These are phyloP conservation scores for Podospora comata DNA, from an alignment of 495 filamentous ascomycete species.

Conservation along the genomic window DNA sequence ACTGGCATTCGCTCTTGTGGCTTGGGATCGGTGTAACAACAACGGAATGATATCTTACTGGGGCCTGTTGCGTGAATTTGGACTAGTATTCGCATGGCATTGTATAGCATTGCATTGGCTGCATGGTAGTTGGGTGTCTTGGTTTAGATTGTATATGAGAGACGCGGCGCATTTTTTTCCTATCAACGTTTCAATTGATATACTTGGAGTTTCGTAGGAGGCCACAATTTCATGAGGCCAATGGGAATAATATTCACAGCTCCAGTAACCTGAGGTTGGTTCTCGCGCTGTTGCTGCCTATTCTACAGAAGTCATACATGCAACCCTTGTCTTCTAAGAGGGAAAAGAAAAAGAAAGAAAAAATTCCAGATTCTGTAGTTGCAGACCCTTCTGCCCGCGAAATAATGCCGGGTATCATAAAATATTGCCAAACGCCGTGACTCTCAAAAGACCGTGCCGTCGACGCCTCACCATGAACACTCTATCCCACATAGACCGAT, in stretches of 20 bases:
- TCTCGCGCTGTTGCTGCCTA: not conserved
- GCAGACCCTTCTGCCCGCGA: not conserved
- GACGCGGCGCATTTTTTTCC: not conserved
- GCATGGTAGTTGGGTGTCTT: conserved; percentile 8
- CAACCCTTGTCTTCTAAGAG: not conserved
- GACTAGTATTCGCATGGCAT: conserved; percentile 7
- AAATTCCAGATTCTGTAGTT: not conserved
- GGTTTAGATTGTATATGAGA: conserved; percentile 6
- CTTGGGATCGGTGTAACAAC: not conserved
- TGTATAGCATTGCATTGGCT: conserved; percentile 9
- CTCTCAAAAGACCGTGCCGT: not conserved
- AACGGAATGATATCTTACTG: not conserved
- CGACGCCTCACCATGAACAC: not conserved
- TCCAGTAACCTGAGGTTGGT: not conserved
- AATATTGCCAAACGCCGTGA: not conserved
- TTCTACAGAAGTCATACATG: not conserved
- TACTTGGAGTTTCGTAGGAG: not conserved
- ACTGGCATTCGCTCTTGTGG: not conserved
- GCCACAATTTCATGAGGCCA: not conserved
- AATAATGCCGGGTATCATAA: conserved; percentile 3
- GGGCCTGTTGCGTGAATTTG: conserved; percentile 3
- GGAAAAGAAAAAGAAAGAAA: not conserved
- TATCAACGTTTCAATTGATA: not conserved
- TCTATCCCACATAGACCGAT: not conserved
- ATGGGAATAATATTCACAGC: not conserved